Base-by-base conservation (phyloP, 352 stramenopile species). In the Phytopythium helicoides region DNA sequence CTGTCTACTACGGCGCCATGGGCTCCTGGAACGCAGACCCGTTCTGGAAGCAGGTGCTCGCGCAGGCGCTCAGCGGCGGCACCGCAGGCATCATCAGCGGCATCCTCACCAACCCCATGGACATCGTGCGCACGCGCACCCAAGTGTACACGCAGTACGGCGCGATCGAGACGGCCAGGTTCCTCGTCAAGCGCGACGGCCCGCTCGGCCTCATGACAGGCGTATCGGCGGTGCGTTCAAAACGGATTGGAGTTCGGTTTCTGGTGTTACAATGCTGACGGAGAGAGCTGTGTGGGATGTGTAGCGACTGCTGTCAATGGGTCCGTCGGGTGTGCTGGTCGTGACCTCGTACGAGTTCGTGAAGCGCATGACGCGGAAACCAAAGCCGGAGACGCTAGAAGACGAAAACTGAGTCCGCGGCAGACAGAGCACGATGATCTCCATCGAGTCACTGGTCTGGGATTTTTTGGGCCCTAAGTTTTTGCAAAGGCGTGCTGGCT, bases 321-420 rank as follows among this genome's bases (percentile, higher is more conserved):
- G 80, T 1, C 87, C 87, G 33, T 94, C 84, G 1, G 87, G 87
- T 19, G 71, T 94, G 41, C 70, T 96, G 28, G 74, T 96, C 60
- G 81, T 96, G 47, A 85, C 87, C 14, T 91, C 87, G 21, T 96
- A 96, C 66, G 87, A 96, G 66, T 89, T 95, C 45, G 81, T 96
- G 47, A 96, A 96, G 74, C 83, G 86, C 52, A 76, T 90, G 62
- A 90, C 81, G 21, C 72, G 76, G 48, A 92, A 84, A 56, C 66
- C 72, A 15, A 66, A 71, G 6, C 42, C 65, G 10, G 68, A 85
- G 38, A 31, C 56, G 11, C 56, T 54, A 39, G 38, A 46, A 1
- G 19, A 15, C 22, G 35, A 23, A 12, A 16, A 3, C 23, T 55
- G 37, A 55, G 35, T 15, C 16, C 25, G 11, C 15, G 18, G 25